Percentiles rank a stretch among this genome's conserved stretches.
Conservation (phyloP, 1,139 yeast genomes). For the Saccharomyces hybrid region DNA sequence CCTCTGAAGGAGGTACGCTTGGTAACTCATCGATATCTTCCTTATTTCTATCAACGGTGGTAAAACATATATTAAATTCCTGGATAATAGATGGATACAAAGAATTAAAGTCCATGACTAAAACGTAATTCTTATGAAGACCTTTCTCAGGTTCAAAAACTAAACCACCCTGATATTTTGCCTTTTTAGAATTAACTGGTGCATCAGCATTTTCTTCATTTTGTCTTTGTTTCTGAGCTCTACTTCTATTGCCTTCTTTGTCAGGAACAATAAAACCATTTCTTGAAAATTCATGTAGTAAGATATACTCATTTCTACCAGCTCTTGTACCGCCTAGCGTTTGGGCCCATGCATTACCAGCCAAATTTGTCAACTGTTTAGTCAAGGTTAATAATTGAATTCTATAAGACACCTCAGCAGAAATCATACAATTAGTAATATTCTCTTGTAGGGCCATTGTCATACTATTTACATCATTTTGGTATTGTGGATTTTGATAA, state of each 20-base stretch:
- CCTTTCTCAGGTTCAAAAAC: constrained; percentile 98
- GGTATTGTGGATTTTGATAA: constrained; percentile 55
- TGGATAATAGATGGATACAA: constrained; percentile 96
- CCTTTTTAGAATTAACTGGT: constrained; percentile 53
- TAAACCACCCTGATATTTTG: constrained; percentile 91
- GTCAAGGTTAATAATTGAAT: constrained; percentile 84
- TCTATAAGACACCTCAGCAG: constrained; percentile 73
- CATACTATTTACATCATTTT: constrained; percentile 61
- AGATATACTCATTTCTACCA: constrained; percentile 89
- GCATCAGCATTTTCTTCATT: constrained; percentile 38
- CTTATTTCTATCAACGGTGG: constrained; percentile 75
- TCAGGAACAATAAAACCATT: constrained; percentile 86
- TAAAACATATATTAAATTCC: constrained; percentile 94
- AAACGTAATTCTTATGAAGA: constrained; percentile 74
- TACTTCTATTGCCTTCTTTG: constrained; percentile 53
- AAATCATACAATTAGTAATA: constrained; percentile 55
- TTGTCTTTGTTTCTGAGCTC: constrained; percentile 33
- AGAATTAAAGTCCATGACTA: constrained; percentile 98
- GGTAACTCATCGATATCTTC: constrained; percentile 66
- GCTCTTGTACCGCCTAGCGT: constrained; percentile 94
- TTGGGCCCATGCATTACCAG: constrained; percentile 97
- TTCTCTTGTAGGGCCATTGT: constrained; percentile 68
- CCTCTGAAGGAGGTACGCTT: constrained; percentile 52
- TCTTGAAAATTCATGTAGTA: constrained; percentile 83
- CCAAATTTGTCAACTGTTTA: constrained; percentile 83